Evolutionary conservation across 192 early-diverging fungal genomes (phyloP).

Genomic region (Lunasporangiospora selenospora): DNA sequence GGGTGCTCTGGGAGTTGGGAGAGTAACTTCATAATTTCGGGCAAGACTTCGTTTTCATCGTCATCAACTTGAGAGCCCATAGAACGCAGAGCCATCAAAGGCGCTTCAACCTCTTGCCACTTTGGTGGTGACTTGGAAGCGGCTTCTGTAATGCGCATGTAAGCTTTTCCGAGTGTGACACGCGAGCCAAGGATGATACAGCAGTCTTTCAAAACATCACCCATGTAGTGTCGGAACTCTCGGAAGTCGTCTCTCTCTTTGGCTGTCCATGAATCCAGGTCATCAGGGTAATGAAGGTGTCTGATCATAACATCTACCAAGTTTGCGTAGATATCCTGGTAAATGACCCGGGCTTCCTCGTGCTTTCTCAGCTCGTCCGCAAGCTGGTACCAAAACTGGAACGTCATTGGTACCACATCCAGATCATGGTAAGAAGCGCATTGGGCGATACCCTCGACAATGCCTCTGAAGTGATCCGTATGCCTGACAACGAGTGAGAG

Average conservation of each 20-base stretch:
- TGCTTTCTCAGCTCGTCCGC: conserved; percentile 66
- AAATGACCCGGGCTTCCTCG: conserved; percentile 58
- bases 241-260: conserved; percentile 96
- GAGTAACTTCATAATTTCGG: conserved; percentile 91
- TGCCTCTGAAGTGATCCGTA: conserved; percentile 68
- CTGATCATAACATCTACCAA: conserved; percentile 85
- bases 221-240: conserved; percentile 96
- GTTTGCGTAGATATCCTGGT: conserved; percentile 66
- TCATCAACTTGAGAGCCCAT: conserved; percentile 87
- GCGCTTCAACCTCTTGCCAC: conserved; percentile 97
- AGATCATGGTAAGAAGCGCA: conserved; percentile 82
- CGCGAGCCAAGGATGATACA: conserved; percentile 82
- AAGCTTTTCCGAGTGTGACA: conserved; percentile 68
- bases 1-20: conserved; percentile 89
- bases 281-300: conserved; percentile 89
- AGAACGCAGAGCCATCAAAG: conserved; percentile 90
- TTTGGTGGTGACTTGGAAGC: conserved; percentile 39
- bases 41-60: conserved; percentile 79
- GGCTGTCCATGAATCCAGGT: conserved; percentile 71
- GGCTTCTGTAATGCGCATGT: conserved; percentile 49
- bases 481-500: conserved; percentile 73
- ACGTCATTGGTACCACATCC: conserved; percentile 90
- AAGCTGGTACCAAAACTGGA: conserved; percentile 89
- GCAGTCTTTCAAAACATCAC: conserved; percentile 96
- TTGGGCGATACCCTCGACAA: conserved; percentile 84